These are phyloP conservation scores for Phytophthora uliginosa DNA, from an alignment of 352 stramenopile genomes.

Conservation along the genomic window DNA sequence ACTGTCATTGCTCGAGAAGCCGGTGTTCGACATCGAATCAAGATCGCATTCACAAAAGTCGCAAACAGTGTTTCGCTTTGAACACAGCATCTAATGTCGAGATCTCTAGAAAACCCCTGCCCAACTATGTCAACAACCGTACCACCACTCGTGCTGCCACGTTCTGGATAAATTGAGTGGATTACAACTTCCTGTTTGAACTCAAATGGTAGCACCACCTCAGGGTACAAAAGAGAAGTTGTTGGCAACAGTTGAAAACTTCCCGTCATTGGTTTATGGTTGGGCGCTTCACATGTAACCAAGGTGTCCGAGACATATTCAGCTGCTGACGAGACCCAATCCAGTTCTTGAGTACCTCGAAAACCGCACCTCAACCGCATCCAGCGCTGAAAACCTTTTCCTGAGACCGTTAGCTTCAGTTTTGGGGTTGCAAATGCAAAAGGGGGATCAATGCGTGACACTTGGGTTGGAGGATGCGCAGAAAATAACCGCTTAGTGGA, in stretches of 20 bases:
- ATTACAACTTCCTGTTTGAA: slow-evolving; percentile 39
- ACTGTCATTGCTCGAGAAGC: slow-evolving; percentile 32
- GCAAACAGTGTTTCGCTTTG: slow-evolving; percentile 5
- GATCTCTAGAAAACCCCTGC: slow-evolving; percentile 44
- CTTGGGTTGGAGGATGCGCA: slow-evolving; percentile 33
- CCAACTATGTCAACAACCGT: slow-evolving; percentile 43
- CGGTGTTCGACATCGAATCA: slow-evolving; percentile 50
- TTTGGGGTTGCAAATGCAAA: slow-evolving; percentile 28
- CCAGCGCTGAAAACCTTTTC: slow-evolving; percentile 49
- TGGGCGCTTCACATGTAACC: slow-evolving; percentile 34
- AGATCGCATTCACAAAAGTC: slow-evolving; percentile 47
- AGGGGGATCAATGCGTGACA: slow-evolving; percentile 27
- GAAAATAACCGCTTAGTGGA: slow-evolving; percentile 28
- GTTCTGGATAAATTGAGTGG: slow-evolving; percentile 34
- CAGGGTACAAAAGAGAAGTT: slow-evolving; percentile 26
- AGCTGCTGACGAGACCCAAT: slow-evolving; percentile 29
- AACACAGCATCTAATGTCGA: slow-evolving; percentile 41
- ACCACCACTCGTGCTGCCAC: slow-evolving; percentile 20
- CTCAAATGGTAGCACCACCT: slow-evolving; percentile 27
- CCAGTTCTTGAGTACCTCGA: slow-evolving; percentile 4
- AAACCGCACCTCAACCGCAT: slow-evolving; percentile 55
- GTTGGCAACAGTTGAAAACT: slow-evolving; percentile 40
- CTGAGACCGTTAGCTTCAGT: slow-evolving; percentile 32
- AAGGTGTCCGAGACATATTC: slow-evolving; percentile 32
- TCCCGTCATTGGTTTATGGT: slow-evolving; percentile 16